Percentiles rank a stretch among this genome's conserved stretches.
Evolutionary conservation across 805 yeast genomes (phyloP).

Genomic region (Brettanomyces bruxellensis): DNA sequence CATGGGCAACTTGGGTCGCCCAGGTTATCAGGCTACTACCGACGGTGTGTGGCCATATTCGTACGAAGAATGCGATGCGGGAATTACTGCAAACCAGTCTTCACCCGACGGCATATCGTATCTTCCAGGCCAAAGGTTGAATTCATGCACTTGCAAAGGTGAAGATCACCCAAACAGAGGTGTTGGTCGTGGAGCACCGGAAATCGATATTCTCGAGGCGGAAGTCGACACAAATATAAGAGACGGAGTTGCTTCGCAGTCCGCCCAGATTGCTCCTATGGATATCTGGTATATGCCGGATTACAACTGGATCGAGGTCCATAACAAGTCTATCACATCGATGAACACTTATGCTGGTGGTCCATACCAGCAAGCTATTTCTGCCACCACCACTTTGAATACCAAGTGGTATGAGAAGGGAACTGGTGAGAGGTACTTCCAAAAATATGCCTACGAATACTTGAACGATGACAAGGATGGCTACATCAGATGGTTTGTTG

Average conservation of each 20-base stretch:
- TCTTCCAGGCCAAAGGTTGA: conserved; percentile 76
- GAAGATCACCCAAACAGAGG: conserved; percentile 87
- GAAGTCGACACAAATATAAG: conserved; percentile 47
- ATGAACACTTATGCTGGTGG: conserved; percentile 92
- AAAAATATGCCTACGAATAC: conserved; percentile 72
- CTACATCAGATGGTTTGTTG: conserved; percentile 81
- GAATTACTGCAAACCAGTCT: conserved; percentile 90
- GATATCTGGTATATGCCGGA: conserved; percentile 95
- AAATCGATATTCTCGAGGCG: conserved; percentile 87
- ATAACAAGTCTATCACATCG: conserved; percentile 58
- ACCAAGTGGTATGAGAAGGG: conserved; percentile 75
- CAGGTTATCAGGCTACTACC: conserved; percentile 79
- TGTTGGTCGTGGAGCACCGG: conserved; percentile 90
- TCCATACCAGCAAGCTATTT: conserved; percentile 87
- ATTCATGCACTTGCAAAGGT: conserved; percentile 69
- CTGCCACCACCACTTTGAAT: conserved; percentile 73
- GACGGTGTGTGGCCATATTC: conserved; percentile 96
- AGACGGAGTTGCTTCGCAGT: conserved; percentile 79
- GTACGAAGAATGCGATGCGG: conserved; percentile 83
- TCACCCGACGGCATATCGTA: conserved; percentile 83
- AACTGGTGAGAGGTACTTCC: conserved; percentile 42
- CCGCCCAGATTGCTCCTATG: conserved; percentile 85
- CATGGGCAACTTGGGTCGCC: conserved; percentile 86
- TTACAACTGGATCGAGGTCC: conserved; percentile 66
- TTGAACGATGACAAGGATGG: conserved; percentile 62